Base-by-base conservation (phyloP, 805 yeast species). In the Metschnikowia baotianmanensis region DNA sequence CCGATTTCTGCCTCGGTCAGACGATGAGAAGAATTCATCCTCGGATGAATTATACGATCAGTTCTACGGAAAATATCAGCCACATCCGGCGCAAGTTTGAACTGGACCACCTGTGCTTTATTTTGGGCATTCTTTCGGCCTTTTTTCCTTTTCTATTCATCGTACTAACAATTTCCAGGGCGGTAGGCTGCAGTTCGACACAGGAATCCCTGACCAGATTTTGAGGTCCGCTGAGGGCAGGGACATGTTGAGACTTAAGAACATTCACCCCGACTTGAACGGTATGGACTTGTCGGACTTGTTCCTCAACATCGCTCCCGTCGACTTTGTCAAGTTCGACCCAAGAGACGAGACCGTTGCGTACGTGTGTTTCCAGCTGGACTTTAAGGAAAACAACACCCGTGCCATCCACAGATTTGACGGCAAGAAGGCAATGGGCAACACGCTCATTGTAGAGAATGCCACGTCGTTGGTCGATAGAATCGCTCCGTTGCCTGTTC, bases 341-440 rank as follows among this genome's bases (percentile, higher is more conserved):
- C 73, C 78, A 42, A 69, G 78, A 5, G 66, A 75, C 17, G 89
- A 86, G 40, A 50, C 60, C 16, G 60, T 73, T 17, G 93, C 89
- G 3, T 83, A 78, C 63, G 78, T 83, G 22, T 81, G 81, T 16
- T 86, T 68, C 58, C 68, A 66, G 39, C 50, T 52, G 39, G 67
- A 76, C 52, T 61, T 71, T 16, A 57, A 58, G 13, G 68, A 74
- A 40, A 77, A 81, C 47, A 61, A 65, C 9, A 62, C 63, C n/a
- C 57, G 53, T n/a, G 90, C 95, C 2, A 76, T 85, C 36, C 73
- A 71, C 33, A 71, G 76, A 51, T 86, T 77, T 57, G 82, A 86
- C 58, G 89, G 90, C 20, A 80, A 82, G 51, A 74, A 72, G 46
- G 95, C 95, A 17, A 89, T 86, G 53, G 93, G 93, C 7, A 76